phyloP scores from a whole-genome alignment of 2,329 filamentous ascomycete species.

The Polytolypa hystricis region DNA sequence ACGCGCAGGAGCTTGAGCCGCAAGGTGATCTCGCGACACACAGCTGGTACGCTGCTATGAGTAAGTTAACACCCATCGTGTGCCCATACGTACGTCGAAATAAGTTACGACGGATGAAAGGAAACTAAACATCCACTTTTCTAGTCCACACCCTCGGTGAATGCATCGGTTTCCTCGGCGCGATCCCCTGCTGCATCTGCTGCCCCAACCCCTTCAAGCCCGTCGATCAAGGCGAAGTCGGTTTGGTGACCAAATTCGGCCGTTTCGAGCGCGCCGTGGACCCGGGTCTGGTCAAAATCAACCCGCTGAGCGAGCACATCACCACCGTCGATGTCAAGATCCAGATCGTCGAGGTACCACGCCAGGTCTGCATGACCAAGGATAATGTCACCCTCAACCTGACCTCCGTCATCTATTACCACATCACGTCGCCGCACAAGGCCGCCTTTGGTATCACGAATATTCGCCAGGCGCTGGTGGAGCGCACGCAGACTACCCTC shows the following conservation, averaged over 20 bases:
- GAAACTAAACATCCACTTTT: constrained; percentile 10
- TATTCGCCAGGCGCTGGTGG: constrained; percentile 87
- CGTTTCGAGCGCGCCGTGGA: constrained; percentile 90
- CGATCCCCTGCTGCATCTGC: constrained; percentile 79
- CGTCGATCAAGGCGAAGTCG: constrained; percentile 86
- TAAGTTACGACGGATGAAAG: no score
- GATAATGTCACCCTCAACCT: constrained; percentile 93
- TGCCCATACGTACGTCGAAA: no score
- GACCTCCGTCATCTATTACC: constrained; percentile 98
- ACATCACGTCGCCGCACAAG: constrained; percentile 90
- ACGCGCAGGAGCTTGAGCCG: constrained; percentile 53
- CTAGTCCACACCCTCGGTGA: constrained; percentile 62
- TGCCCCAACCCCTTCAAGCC: constrained; percentile 95
- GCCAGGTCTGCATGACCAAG: constrained; percentile 98
- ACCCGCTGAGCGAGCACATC: constrained; percentile 81
- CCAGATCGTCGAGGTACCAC: constrained; percentile 89
- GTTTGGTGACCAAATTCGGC: constrained; percentile 90
- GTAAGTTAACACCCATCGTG: constrained; percentile 46
- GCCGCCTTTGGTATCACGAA: constrained; percentile 94
- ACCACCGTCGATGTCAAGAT: constrained; percentile 98
- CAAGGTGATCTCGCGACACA: constrained; percentile 58
- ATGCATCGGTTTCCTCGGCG: constrained; percentile 66
- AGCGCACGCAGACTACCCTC: constrained; percentile 95
- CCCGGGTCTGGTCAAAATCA: constrained; percentile 93
- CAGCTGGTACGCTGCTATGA: constrained; percentile 85